Conservation (phyloP, 2,329 filamentous ascomycete species). For the Curvularia sp. region DNA sequence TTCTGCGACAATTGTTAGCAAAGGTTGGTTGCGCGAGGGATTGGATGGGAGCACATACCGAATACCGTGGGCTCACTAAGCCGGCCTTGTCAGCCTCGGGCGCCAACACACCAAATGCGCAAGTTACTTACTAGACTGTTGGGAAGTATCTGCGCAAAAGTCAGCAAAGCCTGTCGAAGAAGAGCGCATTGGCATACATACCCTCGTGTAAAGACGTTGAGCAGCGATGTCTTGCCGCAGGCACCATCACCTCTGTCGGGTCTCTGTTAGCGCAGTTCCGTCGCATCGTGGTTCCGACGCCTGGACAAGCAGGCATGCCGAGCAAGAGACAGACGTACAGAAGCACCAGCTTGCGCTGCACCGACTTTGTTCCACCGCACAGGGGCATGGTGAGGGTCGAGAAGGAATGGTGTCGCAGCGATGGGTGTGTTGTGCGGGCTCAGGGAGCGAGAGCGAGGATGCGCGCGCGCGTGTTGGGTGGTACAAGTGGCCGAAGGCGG, state of each 20-base stretch:
- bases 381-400: conserved; percentile 51
- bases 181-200: conserved; percentile 56
- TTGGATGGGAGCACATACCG: conserved; percentile 52
- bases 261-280: conserved; percentile 31
- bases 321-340: conserved; percentile 65
- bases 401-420: conserved; percentile 23
- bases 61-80: conserved; percentile 89
- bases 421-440: conserved; percentile 33
- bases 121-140: conserved; percentile 78
- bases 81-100: conserved; percentile 27
- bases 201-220: conserved; percentile 99
- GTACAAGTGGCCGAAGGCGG: conserved; percentile 20
- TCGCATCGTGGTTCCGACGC: conserved; percentile 23
- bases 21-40: neutral
- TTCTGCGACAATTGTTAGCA: conserved; percentile 60
- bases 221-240: conserved; percentile 92
- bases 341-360: conserved; percentile 95
- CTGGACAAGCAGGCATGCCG: conserved; percentile 20
- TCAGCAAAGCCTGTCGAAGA: conserved; percentile 23
- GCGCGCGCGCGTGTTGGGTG: conserved; percentile 33
- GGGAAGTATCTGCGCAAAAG: conserved; percentile 78
- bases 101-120: conserved; percentile 16
- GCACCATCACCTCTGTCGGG: conserved; percentile 83
- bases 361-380: conserved; percentile 69
- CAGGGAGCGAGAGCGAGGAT: conserved; percentile 29